phyloP scores from a whole-genome alignment of 169 alveolate genomes.

The Cryptosporidium bovis region DNA sequence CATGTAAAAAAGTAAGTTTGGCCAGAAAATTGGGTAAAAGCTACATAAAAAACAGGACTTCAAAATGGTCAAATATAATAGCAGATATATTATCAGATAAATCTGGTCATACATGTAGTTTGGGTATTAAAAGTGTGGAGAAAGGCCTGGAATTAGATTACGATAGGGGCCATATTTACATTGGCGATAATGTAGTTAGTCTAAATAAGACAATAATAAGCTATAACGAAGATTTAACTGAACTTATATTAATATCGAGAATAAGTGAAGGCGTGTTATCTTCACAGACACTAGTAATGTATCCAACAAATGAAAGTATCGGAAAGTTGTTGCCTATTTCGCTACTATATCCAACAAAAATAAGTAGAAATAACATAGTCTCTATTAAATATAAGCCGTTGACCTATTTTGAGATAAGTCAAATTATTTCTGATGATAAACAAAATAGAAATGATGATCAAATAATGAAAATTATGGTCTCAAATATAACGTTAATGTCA shows the following conservation, averaged over 20 bases:
- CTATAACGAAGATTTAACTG: conserved; percentile 1
- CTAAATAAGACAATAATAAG: neutral
- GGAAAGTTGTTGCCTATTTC: conserved; percentile 29
- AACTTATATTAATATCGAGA: conserved; percentile 24
- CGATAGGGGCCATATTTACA: neutral
- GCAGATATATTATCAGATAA: conserved; percentile 33
- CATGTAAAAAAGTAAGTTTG: conserved; percentile 16
- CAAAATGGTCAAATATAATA: conserved; percentile 51
- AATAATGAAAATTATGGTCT: neutral
- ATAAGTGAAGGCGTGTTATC: neutral
- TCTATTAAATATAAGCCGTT: neutral
- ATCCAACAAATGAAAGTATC: conserved; percentile 30
- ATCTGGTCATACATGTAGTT: conserved; percentile 55
- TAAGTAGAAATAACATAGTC: conserved; percentile 1
- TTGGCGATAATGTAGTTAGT: neutral
- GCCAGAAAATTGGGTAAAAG: conserved; percentile 36
- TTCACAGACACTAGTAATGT: conserved; percentile 49
- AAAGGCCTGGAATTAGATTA: neutral
- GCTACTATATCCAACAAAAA: conserved; percentile 24
- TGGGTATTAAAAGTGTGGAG: neutral
- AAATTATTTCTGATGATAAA: neutral
- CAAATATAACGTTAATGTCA: conserved; percentile 54
- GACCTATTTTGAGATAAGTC: neutral
- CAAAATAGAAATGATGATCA: neutral
- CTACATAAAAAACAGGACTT: conserved; percentile 14